Conservation (phyloP, 2,329 filamentous ascomycete genomes). For the Aspergillus calidoustus region DNA sequence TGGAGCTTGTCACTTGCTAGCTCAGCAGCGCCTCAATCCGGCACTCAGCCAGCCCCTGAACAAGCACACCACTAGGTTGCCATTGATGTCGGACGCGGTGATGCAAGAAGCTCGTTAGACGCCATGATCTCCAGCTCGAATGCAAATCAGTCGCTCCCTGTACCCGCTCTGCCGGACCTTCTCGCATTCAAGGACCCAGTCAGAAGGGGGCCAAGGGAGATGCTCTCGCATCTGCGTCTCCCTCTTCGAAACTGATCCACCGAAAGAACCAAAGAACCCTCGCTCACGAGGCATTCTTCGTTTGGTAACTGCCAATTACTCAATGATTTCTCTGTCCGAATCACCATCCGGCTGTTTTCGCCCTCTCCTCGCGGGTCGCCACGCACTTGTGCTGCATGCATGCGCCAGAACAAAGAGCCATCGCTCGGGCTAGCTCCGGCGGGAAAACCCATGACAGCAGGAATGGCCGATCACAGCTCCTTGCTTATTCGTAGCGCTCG, state of each 20-base stretch:
- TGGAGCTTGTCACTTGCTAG: not conserved
- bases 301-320: not conserved
- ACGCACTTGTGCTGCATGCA: not conserved
- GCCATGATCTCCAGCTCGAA: constrained; percentile 1
- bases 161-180: not conserved
- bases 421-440: not conserved
- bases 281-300: not conserved
- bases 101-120: constrained; percentile 2
- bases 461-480: not conserved
- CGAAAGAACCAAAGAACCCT: not conserved
- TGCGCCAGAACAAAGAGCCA: not conserved
- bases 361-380: not conserved
- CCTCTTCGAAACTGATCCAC: not conserved
- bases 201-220: not conserved
- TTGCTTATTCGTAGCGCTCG: constrained; percentile 7
- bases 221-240: not conserved
- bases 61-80: not conserved
- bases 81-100: not conserved
- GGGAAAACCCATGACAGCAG: not conserved
- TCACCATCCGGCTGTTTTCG: not conserved
- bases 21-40: not conserved
- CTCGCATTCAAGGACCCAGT: not conserved
- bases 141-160: not conserved
- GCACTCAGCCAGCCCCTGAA: not conserved
- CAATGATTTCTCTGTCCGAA: not conserved